phyloP scores from a whole-genome alignment of 768 basidiomycete genomes.

The Leucosporidium creatinivorum region DNA sequence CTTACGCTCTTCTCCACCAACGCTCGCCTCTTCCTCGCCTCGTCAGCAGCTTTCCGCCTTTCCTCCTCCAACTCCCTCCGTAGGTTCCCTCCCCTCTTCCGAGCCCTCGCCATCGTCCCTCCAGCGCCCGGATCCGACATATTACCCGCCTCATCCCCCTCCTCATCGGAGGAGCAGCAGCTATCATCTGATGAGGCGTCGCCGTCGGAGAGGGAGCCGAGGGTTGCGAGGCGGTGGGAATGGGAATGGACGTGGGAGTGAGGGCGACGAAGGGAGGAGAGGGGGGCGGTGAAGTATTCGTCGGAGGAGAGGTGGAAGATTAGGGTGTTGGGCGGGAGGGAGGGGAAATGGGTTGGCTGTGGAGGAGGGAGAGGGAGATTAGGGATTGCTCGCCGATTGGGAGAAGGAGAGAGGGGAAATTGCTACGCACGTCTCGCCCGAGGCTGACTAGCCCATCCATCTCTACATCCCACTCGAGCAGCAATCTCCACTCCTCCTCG shows the following conservation, averaged over 20 bases:
- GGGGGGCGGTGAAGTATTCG: conserved; percentile 31
- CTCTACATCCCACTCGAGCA: conserved; percentile 27
- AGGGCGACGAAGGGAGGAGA: background rate
- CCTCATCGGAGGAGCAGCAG: no score
- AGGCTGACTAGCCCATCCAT: conserved; percentile 21
- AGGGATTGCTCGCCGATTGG: background rate
- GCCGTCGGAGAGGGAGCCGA: background rate
- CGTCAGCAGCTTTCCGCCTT: background rate
- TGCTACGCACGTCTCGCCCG: conserved; percentile 22
- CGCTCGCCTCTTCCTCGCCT: background rate
- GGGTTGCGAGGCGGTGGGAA: background rate
- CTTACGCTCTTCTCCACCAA: conserved; percentile 17
- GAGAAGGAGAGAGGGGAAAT: background rate
- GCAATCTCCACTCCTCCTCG: conserved; percentile 7
- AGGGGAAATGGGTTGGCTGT: conserved; percentile 21
- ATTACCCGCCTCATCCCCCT: conserved; percentile 4
- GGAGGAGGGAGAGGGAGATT: background rate
- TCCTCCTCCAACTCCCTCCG: background rate
- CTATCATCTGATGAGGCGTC: background rate
- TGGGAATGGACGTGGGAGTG: background rate
- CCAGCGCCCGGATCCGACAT: conserved; percentile 12
- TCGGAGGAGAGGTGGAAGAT: conserved; percentile 22
- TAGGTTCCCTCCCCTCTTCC: background rate
- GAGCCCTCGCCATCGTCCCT: background rate
- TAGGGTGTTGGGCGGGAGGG: conserved; percentile 30